Base-by-base conservation (phyloP, 2,329 filamentous ascomycete genomes). In the Colletotrichum eremochloae region DNA sequence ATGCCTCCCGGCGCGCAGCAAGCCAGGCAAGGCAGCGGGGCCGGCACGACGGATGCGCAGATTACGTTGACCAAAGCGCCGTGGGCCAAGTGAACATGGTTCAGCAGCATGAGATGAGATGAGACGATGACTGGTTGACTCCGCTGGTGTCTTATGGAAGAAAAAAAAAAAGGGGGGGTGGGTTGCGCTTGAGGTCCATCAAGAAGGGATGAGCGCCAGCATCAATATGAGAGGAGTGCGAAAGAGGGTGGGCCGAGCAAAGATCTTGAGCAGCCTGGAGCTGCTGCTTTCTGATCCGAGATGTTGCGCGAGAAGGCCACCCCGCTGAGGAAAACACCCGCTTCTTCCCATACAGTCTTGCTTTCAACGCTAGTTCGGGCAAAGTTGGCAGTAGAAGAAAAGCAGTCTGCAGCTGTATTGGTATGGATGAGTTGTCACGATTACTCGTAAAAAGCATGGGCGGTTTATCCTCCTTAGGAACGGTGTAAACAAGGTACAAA, bases 11-110 rank as follows among this genome's bases (percentile, higher is more conserved):
- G 61, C 12, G 46, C 50, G 58, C 72, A 55, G 48, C 52, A 63
- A 38, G 62, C 64, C 33, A 68, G 29, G 75, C 76, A 40, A 61
- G 72, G 3, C 40, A 53, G 77, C 1, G 67, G 67, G 11, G 50
- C 78, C 5, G 81, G 77, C n/a, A 80, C 80, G 36, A 79, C 83
- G 1, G 80, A 77, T 33, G 81, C 80, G 15, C 83, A 85, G 73
- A 79, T 83, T 52, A 79, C 81, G 1, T 73, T 84, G 36, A 86
- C 85, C 7, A 85, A 83, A 74, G 85, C 85, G 18, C 85, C 85
- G 1, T 87, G 85, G 85, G 83, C 84, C 0, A 84, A 80, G 75
- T 80, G 79, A 57, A 33, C 33, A 48, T 33, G 33, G 2, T 11
- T 38, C 11, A 20, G 36, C 6, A 56, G 2, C 18, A 57, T 36